Percentiles rank a stretch among this genome's conserved stretches.
These are phyloP conservation scores for Agrostemma githago DNA, from an alignment of 148 eudicot genomes.

Conservation along the genomic window DNA sequence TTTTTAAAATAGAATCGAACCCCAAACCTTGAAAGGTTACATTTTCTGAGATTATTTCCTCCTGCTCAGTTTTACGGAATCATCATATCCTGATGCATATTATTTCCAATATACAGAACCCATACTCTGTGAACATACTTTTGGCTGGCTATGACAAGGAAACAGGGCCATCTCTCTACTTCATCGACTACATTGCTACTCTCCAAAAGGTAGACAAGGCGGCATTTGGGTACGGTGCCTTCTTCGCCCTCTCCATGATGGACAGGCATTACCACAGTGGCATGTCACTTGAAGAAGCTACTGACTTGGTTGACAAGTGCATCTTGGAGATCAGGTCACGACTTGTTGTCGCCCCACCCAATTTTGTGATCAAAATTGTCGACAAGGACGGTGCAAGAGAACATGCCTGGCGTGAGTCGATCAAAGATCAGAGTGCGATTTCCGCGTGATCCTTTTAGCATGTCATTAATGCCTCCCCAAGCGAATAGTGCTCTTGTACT, in stretches of 20 bases:
- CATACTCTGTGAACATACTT: conserved; percentile 65
- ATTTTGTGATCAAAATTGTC: conserved; percentile 79
- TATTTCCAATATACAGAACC: conserved; percentile 49
- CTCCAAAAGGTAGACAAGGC: conserved; percentile 84
- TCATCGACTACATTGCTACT: conserved; percentile 77
- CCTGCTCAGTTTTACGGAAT: not conserved
- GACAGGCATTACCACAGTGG: conserved; percentile 64
- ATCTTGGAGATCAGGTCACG: conserved; percentile 70
- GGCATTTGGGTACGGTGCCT: conserved; percentile 83
- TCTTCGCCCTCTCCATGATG: conserved; percentile 81
- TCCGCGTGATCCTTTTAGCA: conserved; percentile 11
- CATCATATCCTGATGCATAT: not conserved
- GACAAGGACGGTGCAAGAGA: conserved; percentile 78
- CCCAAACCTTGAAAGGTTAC: not conserved
- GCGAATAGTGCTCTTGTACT: conserved; percentile 7
- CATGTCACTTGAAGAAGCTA: conserved; percentile 77
- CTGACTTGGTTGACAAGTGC: conserved; percentile 69
- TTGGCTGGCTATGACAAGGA: conserved; percentile 85
- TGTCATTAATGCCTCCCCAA: not conserved
- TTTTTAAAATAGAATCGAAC: not conserved
- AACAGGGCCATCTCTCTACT: conserved; percentile 74
- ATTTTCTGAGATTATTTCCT: not conserved
- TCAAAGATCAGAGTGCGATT: conserved; percentile 44
- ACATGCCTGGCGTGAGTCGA: conserved; percentile 67
- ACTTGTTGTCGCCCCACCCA: conserved; percentile 84